Percentiles rank a stretch among this genome's conserved stretches.
Evolutionary conservation across 352 stramenopile genomes (phyloP).

Genomic region (Aphanomyces invadans): DNA sequence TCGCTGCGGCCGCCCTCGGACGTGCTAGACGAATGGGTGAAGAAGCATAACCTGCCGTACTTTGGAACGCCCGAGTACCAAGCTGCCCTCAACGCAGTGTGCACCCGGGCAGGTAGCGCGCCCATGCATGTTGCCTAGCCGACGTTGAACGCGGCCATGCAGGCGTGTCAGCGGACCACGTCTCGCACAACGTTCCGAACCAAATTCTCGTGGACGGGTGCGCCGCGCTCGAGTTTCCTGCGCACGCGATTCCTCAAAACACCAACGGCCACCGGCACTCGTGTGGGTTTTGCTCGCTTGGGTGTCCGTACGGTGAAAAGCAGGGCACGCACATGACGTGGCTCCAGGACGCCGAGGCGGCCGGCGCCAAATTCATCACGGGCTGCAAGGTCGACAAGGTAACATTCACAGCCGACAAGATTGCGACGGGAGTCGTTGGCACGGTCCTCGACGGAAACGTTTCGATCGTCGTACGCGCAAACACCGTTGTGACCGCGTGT

Average conservation of each 20-base stretch:
- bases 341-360: conserved; percentile 21
- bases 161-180: conserved; percentile 1
- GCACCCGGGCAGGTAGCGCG: conserved; percentile 15
- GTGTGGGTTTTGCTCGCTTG: conserved; percentile 28
- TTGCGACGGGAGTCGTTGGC: conserved; percentile 17
- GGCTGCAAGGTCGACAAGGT: conserved; percentile 22
- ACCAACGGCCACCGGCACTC: conserved; percentile 19
- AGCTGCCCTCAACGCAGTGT: conserved; percentile 22
- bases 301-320: conserved; percentile 28
- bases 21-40: conserved; percentile 31
- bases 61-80: conserved; percentile 27
- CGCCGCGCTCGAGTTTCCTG: conserved; percentile 25
- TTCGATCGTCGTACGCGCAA: conserved; percentile 11
- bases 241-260: conserved; percentile 27
- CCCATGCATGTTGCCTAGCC: not conserved
- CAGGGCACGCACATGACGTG: conserved; percentile 24
- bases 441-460: conserved; percentile 14
- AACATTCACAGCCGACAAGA: conserved; percentile 12
- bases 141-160: not conserved
- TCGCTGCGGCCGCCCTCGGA: conserved; percentile 26
- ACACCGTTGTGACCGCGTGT: conserved; percentile 25
- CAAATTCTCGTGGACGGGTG: conserved; percentile 27
- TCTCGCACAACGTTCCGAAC: conserved; percentile 30
- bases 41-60: conserved; percentile 24
- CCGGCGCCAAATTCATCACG: conserved; percentile 20